Conservation (phyloP, 2,329 filamentous ascomycete genomes). For the Penicillium sp. region DNA sequence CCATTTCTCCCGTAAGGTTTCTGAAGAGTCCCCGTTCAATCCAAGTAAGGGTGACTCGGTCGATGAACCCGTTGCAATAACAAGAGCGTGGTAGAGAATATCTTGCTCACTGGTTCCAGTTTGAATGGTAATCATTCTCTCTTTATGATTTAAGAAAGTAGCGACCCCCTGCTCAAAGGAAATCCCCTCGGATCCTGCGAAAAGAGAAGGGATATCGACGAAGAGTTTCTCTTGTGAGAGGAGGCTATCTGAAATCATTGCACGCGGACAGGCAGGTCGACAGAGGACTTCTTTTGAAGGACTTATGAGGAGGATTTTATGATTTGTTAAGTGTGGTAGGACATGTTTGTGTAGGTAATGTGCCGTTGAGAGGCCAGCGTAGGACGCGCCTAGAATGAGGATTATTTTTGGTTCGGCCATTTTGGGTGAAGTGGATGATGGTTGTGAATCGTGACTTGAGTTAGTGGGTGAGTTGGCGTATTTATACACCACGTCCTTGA, state of each 20-base stretch:
- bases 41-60: slow-evolving; percentile 52
- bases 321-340: not conserved
- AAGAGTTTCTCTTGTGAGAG: slow-evolving; percentile 9
- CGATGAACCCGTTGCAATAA: slow-evolving; percentile 56
- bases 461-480: no score
- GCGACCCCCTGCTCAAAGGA: slow-evolving; percentile 45
- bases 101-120: not conserved
- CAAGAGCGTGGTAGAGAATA: slow-evolving; percentile 50
- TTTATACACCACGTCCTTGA: no score
- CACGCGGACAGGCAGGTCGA: slow-evolving; percentile 7
- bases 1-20: slow-evolving; percentile 42
- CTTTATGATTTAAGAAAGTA: slow-evolving; percentile 11
- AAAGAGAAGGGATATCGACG: not conserved
- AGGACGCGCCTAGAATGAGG: slow-evolving; percentile 10
- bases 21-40: slow-evolving; percentile 41
- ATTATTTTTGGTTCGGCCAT: slow-evolving; percentile 1
- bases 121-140: slow-evolving; percentile 37
- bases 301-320: slow-evolving; percentile 1
- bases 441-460: no score
- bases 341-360: slow-evolving; percentile 11
- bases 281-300: slow-evolving; percentile 3
- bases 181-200: not conserved
- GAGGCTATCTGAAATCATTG: slow-evolving; percentile 5
- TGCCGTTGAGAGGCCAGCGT: slow-evolving; percentile 6
- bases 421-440: not conserved